Conservation (phyloP, 768 basidiomycete genomes). For the Lactifluus subvellereus region DNA sequence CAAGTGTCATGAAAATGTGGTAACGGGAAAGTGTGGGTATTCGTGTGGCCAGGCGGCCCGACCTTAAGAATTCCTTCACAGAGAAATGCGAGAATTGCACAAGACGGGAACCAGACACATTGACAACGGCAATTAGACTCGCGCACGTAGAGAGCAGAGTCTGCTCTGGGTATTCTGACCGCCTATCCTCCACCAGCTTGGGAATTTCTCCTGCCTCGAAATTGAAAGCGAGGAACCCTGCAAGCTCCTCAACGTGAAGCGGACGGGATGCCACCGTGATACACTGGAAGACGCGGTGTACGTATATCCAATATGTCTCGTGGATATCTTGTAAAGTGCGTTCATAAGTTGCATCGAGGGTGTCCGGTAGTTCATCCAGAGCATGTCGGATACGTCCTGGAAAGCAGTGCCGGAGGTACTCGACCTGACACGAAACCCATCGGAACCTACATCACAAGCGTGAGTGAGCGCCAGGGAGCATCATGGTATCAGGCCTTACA, state of each 20-base stretch:
- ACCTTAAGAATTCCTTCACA: background rate
- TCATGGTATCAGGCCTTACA: too few species aligned
- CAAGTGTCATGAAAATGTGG: background rate
- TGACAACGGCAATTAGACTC: background rate
- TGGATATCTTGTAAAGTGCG: background rate
- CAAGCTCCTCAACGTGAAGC: background rate
- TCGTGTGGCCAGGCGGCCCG: background rate
- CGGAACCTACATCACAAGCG: background rate
- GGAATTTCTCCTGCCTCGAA: background rate
- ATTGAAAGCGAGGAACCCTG: background rate
- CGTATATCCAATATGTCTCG: background rate
- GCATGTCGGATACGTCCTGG: background rate
- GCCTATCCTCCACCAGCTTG: background rate
- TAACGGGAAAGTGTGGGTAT: background rate
- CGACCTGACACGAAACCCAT: background rate
- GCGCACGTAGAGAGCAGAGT: background rate
- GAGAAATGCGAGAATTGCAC: background rate
- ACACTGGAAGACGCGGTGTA: background rate
- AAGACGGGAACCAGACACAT: background rate
- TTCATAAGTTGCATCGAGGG: background rate
- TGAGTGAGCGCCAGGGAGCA: too few species aligned
- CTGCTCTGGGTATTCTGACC: background rate
- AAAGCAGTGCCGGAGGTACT: background rate
- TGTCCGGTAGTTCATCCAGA: background rate
- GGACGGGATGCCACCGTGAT: background rate